These are phyloP conservation scores for Paramecium sexaurelia DNA, from an alignment of 73 alveolate genomes.

Conservation along the genomic window DNA sequence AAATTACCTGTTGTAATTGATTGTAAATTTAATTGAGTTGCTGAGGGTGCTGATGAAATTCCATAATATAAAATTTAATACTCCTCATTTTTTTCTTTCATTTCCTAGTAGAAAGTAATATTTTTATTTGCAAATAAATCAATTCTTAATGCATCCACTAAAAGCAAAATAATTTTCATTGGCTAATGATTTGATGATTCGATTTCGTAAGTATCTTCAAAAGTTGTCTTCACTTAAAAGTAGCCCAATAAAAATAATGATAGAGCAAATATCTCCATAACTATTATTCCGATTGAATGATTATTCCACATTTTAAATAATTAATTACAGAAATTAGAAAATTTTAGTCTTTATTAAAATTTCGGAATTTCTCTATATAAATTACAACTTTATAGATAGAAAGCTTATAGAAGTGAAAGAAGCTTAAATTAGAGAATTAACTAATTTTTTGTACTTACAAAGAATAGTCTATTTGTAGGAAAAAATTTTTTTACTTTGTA, in stretches of 20 bases:
- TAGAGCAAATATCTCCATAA: background rate
- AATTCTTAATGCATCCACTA: background rate
- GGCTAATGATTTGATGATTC: background rate
- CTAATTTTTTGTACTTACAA: no score
- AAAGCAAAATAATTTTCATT: background rate
- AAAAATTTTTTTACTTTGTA: no score
- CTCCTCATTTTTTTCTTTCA: background rate
- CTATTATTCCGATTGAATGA: background rate
- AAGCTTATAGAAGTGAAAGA: no score
- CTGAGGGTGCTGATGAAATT: background rate
- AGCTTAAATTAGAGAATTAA: no score
- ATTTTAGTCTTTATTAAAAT: background rate
- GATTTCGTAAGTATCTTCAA: background rate
- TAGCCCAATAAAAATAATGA: background rate
- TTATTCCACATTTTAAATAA: background rate
- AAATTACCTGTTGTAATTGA: background rate
- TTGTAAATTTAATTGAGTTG: background rate
- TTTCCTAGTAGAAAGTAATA: background rate
- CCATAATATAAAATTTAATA: background rate
- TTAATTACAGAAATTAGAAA: background rate
- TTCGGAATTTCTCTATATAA: background rate
- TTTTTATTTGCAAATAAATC: constrained; percentile 6
- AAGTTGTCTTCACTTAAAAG: background rate
- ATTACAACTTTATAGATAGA: background rate
- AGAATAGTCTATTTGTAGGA: no score